phyloP scores from a whole-genome alignment of 352 stramenopile genomes.

The Globisporangium heterothallicum region DNA sequence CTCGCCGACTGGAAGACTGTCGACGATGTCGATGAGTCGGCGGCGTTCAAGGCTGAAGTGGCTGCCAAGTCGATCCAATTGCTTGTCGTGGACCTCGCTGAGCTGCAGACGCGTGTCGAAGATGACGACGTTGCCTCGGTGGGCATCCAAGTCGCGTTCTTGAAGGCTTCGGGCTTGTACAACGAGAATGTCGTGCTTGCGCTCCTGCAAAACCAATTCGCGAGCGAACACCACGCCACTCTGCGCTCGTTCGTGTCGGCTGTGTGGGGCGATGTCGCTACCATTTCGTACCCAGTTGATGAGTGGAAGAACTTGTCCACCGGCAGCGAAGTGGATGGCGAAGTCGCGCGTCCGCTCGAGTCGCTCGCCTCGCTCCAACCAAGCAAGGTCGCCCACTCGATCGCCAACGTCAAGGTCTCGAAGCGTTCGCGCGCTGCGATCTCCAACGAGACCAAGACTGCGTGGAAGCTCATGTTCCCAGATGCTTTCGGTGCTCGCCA shows the following conservation, averaged over 20 bases:
- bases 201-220: slow-evolving; percentile 42
- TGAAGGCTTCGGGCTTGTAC: slow-evolving; percentile 50
- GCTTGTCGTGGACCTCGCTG: slow-evolving; percentile 44
- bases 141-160: slow-evolving; percentile 50
- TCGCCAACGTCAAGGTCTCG: slow-evolving; percentile 18
- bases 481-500: slow-evolving; percentile 43
- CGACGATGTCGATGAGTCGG: slow-evolving; percentile 52
- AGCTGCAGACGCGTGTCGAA: slow-evolving; percentile 49
- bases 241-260: slow-evolving; percentile 50
- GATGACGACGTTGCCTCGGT: slow-evolving; percentile 44
- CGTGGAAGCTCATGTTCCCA: slow-evolving; percentile 68
- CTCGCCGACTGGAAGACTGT: slow-evolving; percentile 56
- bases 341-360: slow-evolving; percentile 9
- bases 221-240: slow-evolving; percentile 30
- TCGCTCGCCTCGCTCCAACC: slow-evolving; percentile 33
- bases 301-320: slow-evolving; percentile 37
- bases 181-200: slow-evolving; percentile 55
- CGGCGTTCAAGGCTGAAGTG: slow-evolving; percentile 47
- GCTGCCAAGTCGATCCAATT: slow-evolving; percentile 44
- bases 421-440: slow-evolving; percentile 40
- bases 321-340: slow-evolving; percentile 8
- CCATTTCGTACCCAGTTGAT: slow-evolving; percentile 37
- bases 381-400: slow-evolving; percentile 49
- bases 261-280: slow-evolving; percentile 53
- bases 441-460: slow-evolving; percentile 51